Conservation (phyloP, 805 yeast genomes). For the Pichia scutulata region DNA sequence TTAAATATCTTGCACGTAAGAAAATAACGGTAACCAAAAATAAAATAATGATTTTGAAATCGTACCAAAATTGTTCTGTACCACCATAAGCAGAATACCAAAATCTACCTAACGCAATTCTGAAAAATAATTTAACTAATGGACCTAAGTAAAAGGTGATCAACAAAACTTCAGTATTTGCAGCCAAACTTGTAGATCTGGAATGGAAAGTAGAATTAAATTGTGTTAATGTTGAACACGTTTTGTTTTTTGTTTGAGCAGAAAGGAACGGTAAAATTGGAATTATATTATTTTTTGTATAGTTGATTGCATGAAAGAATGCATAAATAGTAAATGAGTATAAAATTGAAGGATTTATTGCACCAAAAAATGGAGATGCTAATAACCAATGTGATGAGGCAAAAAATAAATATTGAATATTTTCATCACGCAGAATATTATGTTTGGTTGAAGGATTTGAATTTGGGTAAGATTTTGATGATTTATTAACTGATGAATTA, state of each 20-base stretch:
- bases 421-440: conserved; percentile 42
- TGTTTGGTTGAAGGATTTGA: neutral
- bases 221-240: conserved; percentile 27
- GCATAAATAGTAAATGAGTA: conserved; percentile 59
- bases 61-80: conserved; percentile 13
- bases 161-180: conserved; percentile 40
- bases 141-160: conserved; percentile 32
- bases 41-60: conserved; percentile 31
- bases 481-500: neutral
- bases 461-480: neutral
- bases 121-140: conserved; percentile 31
- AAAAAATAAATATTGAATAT: conserved; percentile 51
- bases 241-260: conserved; percentile 20
- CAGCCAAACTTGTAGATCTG: conserved; percentile 35
- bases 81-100: conserved; percentile 19
- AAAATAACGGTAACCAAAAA: conserved; percentile 43
- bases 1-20: conserved; percentile 52
- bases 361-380: conserved; percentile 16
- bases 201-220: conserved; percentile 33
- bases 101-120: conserved; percentile 29
- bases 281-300: conserved; percentile 45
- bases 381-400: conserved; percentile 32
- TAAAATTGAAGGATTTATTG: conserved; percentile 32
- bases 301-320: conserved; percentile 54
- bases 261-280: conserved; percentile 39